Evolutionary conservation across 2,329 filamentous ascomycete species (phyloP), one percentile per base, ranked within the genome.

Genomic region (Xylaria sp.): DNA sequence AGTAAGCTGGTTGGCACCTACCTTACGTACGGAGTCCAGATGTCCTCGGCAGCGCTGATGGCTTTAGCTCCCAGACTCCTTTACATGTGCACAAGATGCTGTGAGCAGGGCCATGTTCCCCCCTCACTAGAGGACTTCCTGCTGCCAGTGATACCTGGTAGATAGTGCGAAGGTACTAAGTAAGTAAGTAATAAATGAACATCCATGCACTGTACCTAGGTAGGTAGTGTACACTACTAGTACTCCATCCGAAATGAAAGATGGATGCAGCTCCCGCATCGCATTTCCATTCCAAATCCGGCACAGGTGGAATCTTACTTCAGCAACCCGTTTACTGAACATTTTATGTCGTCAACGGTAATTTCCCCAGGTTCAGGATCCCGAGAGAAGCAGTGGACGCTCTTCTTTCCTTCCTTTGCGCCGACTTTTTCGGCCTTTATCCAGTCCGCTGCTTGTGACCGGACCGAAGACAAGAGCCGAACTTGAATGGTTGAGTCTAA

Each of bases 261-360:
- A 54, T 63, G 25, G 57, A 57, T 62, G 37, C 57, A 57, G 28
- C 55, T 58, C 55, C 37, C 25, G 54, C 20, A 10, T 37, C 41
- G 46, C 28, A 25, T 46, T 52, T 46, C 55, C 68, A 68, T 70
- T 70, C 65, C 68, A 70, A 68, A 70, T 48, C 25, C 12, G 8
- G 9, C 39, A 18, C 9, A 23, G 51, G 32, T 34, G 34, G 25
- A 54, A 55, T 58, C 28, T 56, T 39, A 23, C 32, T 23, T 56
- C 23, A 18, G 23, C 61, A 44, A 23, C n/a, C 32, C n/a, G 28
- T 55, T 48, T 44, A 18, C 12, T 44, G 13, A 13, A 20, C 25
- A 52, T 23, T 23, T 25, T 34, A 51, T 59, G 13, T 41, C 48
- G 10, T 32, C 52, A 52, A 39, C 54, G 18, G 37, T 44, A 67